These are phyloP conservation scores for Monarda citriodora DNA, from an alignment of 305 asterid genomes.

Conservation along the genomic window DNA sequence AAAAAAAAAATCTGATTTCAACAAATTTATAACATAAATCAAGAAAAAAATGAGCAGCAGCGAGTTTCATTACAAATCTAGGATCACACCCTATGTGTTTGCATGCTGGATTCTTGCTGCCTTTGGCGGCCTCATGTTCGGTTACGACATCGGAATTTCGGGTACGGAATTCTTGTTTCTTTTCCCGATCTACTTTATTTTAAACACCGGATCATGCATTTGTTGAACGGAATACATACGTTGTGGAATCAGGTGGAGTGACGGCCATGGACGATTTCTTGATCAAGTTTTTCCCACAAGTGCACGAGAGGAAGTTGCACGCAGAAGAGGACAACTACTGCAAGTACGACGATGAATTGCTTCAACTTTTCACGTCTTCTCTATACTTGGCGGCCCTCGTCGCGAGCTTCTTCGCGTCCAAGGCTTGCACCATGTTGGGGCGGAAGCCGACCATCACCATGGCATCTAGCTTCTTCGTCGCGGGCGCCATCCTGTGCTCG, in stretches of 20 bases:
- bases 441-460: slow-evolving; percentile 55
- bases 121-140: slow-evolving; percentile 56
- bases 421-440: slow-evolving; percentile 45
- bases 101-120: slow-evolving; percentile 50
- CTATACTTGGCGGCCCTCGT: slow-evolving; percentile 68
- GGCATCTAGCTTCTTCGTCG: slow-evolving; percentile 49
- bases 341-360: slow-evolving; percentile 64
- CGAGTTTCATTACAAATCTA: slow-evolving; percentile 17
- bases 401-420: slow-evolving; percentile 71
- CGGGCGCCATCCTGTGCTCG: slow-evolving; percentile 14
- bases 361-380: slow-evolving; percentile 85
- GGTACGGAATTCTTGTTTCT: slow-evolving; percentile 25
- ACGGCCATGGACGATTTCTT: slow-evolving; percentile 48
- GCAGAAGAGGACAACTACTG: slow-evolving; percentile 63
- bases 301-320: slow-evolving; percentile 40
- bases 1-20: neutral
- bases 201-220: neutral
- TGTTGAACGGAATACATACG: neutral
- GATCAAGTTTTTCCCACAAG: slow-evolving; percentile 47
- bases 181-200: neutral
- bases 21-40: neutral
- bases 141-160: slow-evolving; percentile 60
- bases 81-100: slow-evolving; percentile 33
- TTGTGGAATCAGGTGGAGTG: slow-evolving; percentile 20
- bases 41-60: slow-evolving; percentile 7